phyloP scores from a whole-genome alignment of 2,329 filamentous ascomycete species.

The Diaporthe vexans region DNA sequence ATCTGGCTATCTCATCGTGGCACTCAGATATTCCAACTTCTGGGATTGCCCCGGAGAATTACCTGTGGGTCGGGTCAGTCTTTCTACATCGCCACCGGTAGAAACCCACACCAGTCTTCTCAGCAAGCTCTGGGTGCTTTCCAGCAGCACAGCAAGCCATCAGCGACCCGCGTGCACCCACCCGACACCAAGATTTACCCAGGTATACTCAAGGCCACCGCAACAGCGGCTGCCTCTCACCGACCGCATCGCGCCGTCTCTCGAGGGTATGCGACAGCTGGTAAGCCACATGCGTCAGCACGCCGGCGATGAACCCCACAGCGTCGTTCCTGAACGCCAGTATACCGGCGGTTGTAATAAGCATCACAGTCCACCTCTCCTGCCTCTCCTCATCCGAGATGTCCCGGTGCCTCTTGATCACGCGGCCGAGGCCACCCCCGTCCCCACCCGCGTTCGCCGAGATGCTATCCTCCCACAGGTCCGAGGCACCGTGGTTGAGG shows the following conservation, averaged over 20 bases:
- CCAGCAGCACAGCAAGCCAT: background rate
- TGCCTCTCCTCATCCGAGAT: constrained; percentile 77
- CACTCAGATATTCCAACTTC: background rate
- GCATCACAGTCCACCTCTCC: constrained; percentile 89
- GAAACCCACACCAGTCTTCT: background rate
- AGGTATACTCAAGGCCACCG: constrained; percentile 13
- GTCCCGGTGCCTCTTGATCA: constrained; percentile 61
- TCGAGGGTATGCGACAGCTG: constrained; percentile 57
- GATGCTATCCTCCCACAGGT: constrained; percentile 66
- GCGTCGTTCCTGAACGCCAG: constrained; percentile 92
- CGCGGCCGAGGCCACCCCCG: constrained; percentile 44
- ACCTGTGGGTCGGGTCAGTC: background rate
- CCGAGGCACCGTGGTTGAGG: constrained; percentile 78
- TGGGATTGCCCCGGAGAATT: background rate
- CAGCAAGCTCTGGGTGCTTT: no score
- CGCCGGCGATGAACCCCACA: constrained; percentile 85
- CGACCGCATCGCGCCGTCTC: constrained; percentile 43
- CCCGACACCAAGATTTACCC: no score
- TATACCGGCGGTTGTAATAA: constrained; percentile 85
- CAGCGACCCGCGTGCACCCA: background rate
- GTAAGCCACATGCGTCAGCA: constrained; percentile 83
- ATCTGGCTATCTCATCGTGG: background rate
- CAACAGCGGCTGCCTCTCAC: constrained; percentile 50
- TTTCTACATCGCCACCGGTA: background rate
- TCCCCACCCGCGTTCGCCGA: constrained; percentile 53